A percentile compares a stretch with the other conserved stretches of the same genome.
Conservation (phyloP, 345 rosid genomes). For the Syzygium grande region DNA sequence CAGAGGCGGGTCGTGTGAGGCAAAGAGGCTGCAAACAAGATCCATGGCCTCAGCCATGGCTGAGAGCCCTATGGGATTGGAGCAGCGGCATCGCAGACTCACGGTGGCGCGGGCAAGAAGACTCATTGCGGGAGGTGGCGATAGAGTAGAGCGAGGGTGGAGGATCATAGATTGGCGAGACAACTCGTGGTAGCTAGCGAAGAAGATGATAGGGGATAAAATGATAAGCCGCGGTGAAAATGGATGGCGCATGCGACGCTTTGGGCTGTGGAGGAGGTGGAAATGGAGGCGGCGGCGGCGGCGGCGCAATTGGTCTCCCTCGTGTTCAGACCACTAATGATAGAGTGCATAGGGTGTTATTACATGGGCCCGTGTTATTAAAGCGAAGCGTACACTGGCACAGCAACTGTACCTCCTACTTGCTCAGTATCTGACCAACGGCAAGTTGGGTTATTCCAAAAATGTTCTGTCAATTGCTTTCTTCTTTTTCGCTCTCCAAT, state of each 20-base stretch:
- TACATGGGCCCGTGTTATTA: not conserved
- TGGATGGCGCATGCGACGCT: not conserved
- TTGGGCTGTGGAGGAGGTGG: not conserved
- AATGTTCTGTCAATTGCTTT: not conserved
- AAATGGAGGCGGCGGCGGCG: not conserved
- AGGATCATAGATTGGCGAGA: not conserved
- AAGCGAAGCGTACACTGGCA: not conserved
- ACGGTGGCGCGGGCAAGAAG: too few species aligned
- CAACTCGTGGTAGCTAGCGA: not conserved
- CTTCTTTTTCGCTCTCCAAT: not conserved
- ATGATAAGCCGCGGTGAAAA: not conserved
- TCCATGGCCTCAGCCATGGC: not conserved
- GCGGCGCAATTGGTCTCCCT: rapidly evolving
- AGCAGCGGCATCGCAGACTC: rapidly evolving
- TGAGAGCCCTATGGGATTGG: not conserved
- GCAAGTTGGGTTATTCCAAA: not conserved
- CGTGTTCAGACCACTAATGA: not conserved
- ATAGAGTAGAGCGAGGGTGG: not conserved
- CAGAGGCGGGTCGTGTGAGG: not conserved
- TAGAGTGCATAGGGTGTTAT: not conserved
- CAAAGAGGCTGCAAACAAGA: not conserved
- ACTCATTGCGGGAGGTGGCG: not conserved
- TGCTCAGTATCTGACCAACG: not conserved
- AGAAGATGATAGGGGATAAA: not conserved
- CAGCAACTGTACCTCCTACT: not conserved